These are phyloP conservation scores for Pichia norvegensis DNA, from an alignment of 1,139 yeast genomes.

Conservation along the genomic window DNA sequence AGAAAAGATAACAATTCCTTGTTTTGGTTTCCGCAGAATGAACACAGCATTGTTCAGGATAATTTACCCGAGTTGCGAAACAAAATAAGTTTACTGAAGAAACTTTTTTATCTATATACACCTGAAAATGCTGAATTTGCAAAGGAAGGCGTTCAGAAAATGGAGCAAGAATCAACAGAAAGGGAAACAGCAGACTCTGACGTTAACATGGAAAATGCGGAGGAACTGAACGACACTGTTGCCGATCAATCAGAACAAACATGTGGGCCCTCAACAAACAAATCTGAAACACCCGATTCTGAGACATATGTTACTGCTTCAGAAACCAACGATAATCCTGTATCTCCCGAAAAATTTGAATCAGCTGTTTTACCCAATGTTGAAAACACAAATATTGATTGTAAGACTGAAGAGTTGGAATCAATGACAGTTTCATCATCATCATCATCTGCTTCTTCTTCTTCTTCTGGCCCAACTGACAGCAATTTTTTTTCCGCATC, in stretches of 20 bases:
- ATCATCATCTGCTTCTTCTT: conserved; percentile 3
- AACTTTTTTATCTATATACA: conserved; percentile 25
- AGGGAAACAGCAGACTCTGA: not conserved
- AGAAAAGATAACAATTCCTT: not conserved
- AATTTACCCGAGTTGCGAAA: conserved; percentile 30
- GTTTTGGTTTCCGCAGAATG: conserved; percentile 35
- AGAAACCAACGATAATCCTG: not conserved
- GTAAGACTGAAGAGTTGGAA: not conserved
- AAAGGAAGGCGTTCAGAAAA: not conserved
- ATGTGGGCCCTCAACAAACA: not conserved
- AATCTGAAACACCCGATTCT: conserved; percentile 10
- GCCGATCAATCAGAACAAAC: not conserved
- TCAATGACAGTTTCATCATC: not conserved
- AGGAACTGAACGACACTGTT: not conserved
- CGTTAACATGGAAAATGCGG: not conserved
- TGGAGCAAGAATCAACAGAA: not conserved
- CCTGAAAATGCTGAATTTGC: conserved; percentile 6
- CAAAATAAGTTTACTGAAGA: conserved; percentile 23
- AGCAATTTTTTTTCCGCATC: not conserved
- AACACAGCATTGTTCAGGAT: conserved; percentile 26
- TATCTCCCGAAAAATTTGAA: not conserved
- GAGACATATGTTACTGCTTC: conserved; percentile 10
- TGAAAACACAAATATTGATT: not conserved
- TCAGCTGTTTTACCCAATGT: not conserved
- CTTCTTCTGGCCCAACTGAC: not conserved